Evolutionary conservation across 768 basidiomycete species (phyloP).

Genomic region (Russula brevipes): DNA sequence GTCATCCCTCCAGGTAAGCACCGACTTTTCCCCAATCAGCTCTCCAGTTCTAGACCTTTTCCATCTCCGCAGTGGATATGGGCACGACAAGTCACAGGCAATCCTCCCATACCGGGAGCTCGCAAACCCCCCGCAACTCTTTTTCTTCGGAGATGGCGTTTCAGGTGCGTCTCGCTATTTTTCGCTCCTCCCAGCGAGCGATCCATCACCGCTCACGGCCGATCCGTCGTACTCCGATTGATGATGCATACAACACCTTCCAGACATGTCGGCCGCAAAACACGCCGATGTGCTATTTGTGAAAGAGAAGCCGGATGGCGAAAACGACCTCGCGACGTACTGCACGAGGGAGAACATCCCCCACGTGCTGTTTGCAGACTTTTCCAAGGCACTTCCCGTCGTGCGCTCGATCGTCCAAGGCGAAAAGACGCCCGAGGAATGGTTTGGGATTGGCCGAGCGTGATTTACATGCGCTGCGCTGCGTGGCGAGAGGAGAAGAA

Average conservation of each 20-base stretch:
- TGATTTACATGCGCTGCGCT: neutral
- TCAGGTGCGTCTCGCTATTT: slow-evolving; percentile 54
- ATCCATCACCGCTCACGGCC: neutral
- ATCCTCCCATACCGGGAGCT: slow-evolving; percentile 86
- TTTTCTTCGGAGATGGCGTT: slow-evolving; percentile 98
- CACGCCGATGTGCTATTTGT: slow-evolving; percentile 96
- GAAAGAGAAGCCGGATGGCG: slow-evolving; percentile 69
- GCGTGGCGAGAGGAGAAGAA: too few species aligned
- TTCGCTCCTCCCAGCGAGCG: neutral
- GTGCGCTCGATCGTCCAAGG: slow-evolving; percentile 71
- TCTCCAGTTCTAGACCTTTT: neutral
- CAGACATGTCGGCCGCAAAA: slow-evolving; percentile 87
- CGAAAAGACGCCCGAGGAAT: slow-evolving; percentile 51
- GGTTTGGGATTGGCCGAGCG: slow-evolving; percentile 31
- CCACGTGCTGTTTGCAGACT: slow-evolving; percentile 74
- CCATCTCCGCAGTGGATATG: slow-evolving; percentile 55
- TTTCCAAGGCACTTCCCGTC: slow-evolving; percentile 52
- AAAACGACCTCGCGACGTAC: slow-evolving; percentile 83
- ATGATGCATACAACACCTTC: neutral
- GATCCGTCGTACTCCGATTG: slow-evolving; percentile 1
- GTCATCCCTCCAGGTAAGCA: slow-evolving; percentile 77
- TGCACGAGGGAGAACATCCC: slow-evolving; percentile 74
- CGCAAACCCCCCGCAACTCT: slow-evolving; percentile 65
- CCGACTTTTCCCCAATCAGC: neutral
- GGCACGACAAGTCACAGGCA: slow-evolving; percentile 95